These are phyloP conservation scores for Geranium rotundifolium DNA, from an alignment of 345 rosid genomes.

Conservation along the genomic window DNA sequence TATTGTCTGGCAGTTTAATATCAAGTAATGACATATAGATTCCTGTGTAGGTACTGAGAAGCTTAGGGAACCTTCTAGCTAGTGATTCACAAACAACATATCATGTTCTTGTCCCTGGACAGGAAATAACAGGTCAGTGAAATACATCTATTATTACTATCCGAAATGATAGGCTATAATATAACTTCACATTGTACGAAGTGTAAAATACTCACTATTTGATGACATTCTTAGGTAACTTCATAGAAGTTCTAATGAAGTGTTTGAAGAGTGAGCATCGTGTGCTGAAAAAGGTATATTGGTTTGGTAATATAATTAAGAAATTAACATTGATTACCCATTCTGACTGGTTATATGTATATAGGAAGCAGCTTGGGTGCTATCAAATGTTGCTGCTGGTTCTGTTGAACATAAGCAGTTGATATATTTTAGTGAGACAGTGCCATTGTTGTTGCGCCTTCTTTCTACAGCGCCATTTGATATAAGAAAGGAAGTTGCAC, in stretches of 20 bases:
- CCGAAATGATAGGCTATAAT: constrained; percentile 7
- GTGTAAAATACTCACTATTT: constrained; percentile 6
- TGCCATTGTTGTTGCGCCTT: constrained; percentile 52
- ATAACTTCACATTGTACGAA: constrained; percentile 4
- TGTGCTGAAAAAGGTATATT: constrained; percentile 75
- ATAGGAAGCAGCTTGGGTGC: constrained; percentile 96
- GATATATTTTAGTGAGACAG: constrained; percentile 60
- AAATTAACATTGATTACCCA: background rate
- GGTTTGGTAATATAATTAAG: background rate
- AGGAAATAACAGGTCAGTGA: constrained; percentile 55
- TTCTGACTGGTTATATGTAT: constrained; percentile 6
- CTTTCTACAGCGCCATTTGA: constrained; percentile 76
- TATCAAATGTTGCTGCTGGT: constrained; percentile 92
- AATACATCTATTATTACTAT: constrained; percentile 10
- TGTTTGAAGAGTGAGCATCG: constrained; percentile 87
- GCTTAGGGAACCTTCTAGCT: constrained; percentile 87
- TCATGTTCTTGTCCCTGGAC: constrained; percentile 47
- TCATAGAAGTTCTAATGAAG: constrained; percentile 56
- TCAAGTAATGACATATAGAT: constrained; percentile 9
- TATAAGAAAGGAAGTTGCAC: constrained; percentile 81
- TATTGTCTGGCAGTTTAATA: constrained; percentile 5
- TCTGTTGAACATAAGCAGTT: constrained; percentile 72
- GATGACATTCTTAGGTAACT: constrained; percentile 35
- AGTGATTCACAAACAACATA: constrained; percentile 65
- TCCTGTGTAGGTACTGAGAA: constrained; percentile 55